Evolutionary conservation across 2,329 filamentous ascomycete species (phyloP).

Genomic region (Fusarium staphyleae): DNA sequence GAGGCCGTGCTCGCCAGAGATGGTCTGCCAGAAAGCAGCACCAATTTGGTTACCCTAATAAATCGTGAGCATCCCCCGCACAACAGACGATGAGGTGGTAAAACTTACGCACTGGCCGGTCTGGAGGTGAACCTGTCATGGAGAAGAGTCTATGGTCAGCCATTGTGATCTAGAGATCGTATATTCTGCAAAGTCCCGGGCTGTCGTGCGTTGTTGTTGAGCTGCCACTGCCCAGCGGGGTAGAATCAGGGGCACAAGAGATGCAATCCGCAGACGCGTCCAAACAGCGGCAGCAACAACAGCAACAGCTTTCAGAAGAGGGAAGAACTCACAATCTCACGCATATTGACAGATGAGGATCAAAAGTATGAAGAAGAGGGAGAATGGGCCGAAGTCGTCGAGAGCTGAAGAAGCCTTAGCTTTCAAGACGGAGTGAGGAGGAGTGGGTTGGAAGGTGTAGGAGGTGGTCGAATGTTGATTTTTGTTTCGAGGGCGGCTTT

Average conservation of each 20-base stretch:
- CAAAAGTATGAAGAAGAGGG: conserved; percentile 35
- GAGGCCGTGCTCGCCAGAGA: conserved; percentile 92
- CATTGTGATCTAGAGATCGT: conserved; percentile 40
- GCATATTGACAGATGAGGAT: conserved; percentile 60
- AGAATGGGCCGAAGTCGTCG: conserved; percentile 38
- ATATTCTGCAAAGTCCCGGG: conserved; percentile 16
- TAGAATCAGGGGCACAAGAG: conserved; percentile 46
- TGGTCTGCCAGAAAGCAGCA: conserved; percentile 98
- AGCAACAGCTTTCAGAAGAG: conserved; percentile 19
- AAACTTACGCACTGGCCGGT: conserved; percentile 95
- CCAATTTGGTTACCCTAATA: conserved; percentile 98
- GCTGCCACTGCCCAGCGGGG: conserved; percentile 43
- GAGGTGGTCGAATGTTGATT: conserved; percentile 46
- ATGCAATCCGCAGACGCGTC: conserved; percentile 8
- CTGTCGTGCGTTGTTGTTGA: conserved; percentile 23
- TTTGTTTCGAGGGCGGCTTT: conserved; percentile 40
- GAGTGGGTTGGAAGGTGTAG: conserved; percentile 43
- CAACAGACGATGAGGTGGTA: conserved; percentile 7
- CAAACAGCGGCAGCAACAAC: background rate
- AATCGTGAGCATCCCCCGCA: conserved; percentile 47
- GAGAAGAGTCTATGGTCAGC: conserved; percentile 62
- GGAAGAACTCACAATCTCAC: conserved; percentile 69
- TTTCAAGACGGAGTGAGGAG: conserved; percentile 43
- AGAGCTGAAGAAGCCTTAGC: conserved; percentile 45
- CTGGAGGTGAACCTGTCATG: conserved; percentile 96